Percentiles rank a stretch among this genome's conserved stretches.
Conservation (phyloP, 2,329 filamentous ascomycete genomes). For the Penicillium sp. region DNA sequence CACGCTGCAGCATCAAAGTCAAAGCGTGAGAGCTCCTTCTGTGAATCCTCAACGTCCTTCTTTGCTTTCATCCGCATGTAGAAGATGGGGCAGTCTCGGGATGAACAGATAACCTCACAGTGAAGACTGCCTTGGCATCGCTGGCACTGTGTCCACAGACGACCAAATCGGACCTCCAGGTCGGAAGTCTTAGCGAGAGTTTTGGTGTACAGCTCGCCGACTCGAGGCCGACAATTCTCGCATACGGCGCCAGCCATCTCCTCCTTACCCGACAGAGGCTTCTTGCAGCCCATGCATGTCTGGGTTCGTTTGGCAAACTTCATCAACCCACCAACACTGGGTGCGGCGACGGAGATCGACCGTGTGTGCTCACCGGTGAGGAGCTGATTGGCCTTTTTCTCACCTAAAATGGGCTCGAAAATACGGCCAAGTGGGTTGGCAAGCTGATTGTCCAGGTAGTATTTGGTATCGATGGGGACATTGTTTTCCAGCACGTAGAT, state of each 20-base stretch:
- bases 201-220: slow-evolving; percentile 93
- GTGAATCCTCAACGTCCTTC: slow-evolving; percentile 95
- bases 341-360: slow-evolving; percentile 89
- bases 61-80: slow-evolving; percentile 99
- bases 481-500: slow-evolving; percentile 98
- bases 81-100: slow-evolving; percentile 96
- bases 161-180: slow-evolving; percentile 86
- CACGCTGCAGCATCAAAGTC: slow-evolving; percentile 80
- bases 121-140: slow-evolving; percentile 97
- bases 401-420: slow-evolving; percentile 95
- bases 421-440: slow-evolving; percentile 93
- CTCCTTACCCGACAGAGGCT: slow-evolving; percentile 78
- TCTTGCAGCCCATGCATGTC: slow-evolving; percentile 99
- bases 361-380: slow-evolving; percentile 93
- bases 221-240: slow-evolving; percentile 77
- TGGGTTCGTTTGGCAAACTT: slow-evolving; percentile 98
- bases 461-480: slow-evolving; percentile 95
- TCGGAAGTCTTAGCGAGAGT: slow-evolving; percentile 87
- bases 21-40: slow-evolving; percentile 87
- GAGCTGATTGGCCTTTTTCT: slow-evolving; percentile 84
- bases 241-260: slow-evolving; percentile 88
- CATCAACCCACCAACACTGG: slow-evolving; percentile 91
- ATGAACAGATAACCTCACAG: slow-evolving; percentile 96
- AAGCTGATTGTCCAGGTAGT: slow-evolving; percentile 98
- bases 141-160: slow-evolving; percentile 98